These are phyloP conservation scores for Hypericum androsaemum DNA, from an alignment of 345 rosid species.

Conservation along the genomic window DNA sequence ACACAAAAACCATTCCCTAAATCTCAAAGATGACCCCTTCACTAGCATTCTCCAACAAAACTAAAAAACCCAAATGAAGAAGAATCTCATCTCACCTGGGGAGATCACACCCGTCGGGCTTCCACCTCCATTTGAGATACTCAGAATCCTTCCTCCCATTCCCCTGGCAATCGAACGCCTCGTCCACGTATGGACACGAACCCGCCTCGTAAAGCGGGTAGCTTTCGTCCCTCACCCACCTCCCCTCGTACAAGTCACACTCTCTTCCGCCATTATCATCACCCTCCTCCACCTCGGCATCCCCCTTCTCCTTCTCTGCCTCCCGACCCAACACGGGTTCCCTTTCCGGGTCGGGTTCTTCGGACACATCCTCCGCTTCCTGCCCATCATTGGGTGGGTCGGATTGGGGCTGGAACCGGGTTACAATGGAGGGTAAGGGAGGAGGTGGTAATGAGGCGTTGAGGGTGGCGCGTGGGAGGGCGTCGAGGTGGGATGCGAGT, in stretches of 20 bases:
- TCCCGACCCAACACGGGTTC: background rate
- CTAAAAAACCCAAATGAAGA: background rate
- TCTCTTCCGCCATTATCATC: constrained; percentile 10
- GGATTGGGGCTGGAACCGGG: background rate
- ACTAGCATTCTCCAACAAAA: background rate
- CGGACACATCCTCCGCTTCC: constrained; percentile 1
- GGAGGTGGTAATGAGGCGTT: constrained; percentile 11
- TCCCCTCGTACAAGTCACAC: constrained; percentile 69
- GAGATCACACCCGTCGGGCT: constrained; percentile 84
- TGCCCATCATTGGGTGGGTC: background rate
- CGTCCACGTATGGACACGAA: constrained; percentile 88
- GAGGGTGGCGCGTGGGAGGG: constrained; percentile 18
- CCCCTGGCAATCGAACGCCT: constrained; percentile 73
- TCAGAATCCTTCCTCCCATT: constrained; percentile 70
- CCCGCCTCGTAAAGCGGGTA: constrained; percentile 68
- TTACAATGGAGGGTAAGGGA: constrained; percentile 11
- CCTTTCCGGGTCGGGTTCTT: no score
- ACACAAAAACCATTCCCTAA: no score
- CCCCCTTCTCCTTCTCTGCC: background rate
- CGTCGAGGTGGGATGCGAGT: constrained; percentile 29
- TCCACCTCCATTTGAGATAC: constrained; percentile 79
- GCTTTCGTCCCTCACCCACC: constrained; percentile 60
- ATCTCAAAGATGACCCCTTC: background rate
- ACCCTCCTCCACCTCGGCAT: constrained; percentile 12
- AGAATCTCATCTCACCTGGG: constrained; percentile 46